These are phyloP conservation scores for Clitoria ternatea DNA, from an alignment of 306 rosid genomes.

Conservation along the genomic window DNA sequence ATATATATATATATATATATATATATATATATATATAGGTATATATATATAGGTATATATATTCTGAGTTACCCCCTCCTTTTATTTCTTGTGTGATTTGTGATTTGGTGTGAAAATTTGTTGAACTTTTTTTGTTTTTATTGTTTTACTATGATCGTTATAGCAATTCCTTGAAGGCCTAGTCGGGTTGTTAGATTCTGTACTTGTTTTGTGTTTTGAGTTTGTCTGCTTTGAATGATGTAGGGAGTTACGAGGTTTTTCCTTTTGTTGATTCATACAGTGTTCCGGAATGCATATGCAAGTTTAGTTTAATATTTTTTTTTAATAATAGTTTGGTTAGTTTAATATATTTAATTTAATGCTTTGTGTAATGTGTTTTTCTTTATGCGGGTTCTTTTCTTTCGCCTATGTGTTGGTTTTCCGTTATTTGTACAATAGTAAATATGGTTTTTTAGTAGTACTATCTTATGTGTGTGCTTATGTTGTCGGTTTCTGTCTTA, in stretches of 20 bases:
- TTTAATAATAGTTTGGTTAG: no score
- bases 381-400: neutral
- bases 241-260: constrained; percentile 15
- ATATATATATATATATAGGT: no score
- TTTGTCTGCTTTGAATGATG: constrained; percentile 11
- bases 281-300: neutral
- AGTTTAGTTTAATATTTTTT: no score
- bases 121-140: neutral
- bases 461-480: neutral
- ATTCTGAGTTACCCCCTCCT: neutral
- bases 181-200: neutral
- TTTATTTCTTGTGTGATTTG: constrained; percentile 12
- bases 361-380: neutral
- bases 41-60: no score
- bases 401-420: neutral
- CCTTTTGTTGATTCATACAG: neutral
- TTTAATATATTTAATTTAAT: neutral
- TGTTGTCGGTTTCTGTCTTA: neutral
- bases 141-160: neutral
- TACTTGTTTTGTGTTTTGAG: neutral
- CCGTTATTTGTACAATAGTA: neutral
- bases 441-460: neutral
- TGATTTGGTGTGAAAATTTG: neutral
- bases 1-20: no score
- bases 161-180: neutral